Base-by-base conservation (phyloP, 345 rosid species). In the Eucalyptus marginata region DNA sequence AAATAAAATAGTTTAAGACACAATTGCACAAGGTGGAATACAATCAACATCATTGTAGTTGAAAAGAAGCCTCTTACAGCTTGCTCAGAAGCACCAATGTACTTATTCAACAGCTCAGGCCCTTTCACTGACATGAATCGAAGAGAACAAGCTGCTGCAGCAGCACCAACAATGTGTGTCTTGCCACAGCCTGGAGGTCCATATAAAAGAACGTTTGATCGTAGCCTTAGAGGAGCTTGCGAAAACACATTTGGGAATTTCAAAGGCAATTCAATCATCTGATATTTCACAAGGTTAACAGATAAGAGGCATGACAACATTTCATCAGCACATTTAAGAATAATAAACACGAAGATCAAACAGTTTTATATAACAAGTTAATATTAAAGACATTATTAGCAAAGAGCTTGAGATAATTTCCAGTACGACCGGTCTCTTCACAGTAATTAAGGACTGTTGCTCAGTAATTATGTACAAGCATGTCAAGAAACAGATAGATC, bases 111-210 rank as follows among this genome's bases (percentile, higher is more conserved):
- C 81, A 97, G 93, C 92, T 97, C 99, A 89, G 99, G 99, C 80
- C 99, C 99, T 91, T 97, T 97, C 88, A 97, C 98, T 24, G 99
- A 96, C 91, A 97, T 96, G 91, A 96, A 97, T 84, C 97, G 94
- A 66, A 97, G 92, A 16, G 99, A 96, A 91, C 98, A 97, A 62
- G 98, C 96, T 90, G 99, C 97, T 80, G 99, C 98, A 86, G 96
- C 97, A 89, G 99, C 98, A 90, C 97, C 99, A 89, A 97, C 99
- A 89, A 97, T 96, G 96, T 96, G 98, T 58, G 99, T 97, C 95
- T 97, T 97, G 89, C 99, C 99, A 90, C 99, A 96, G 87, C 99
- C 99, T 90, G 98, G 98, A 90, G 98, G 99, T 86, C 99, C 99
- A 92, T 97, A 96, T 89, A 97, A 93, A 88, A 97, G 99, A 92